Conservation (phyloP, 495 filamentous ascomycete genomes). For the Talaromyces borbonicus region DNA sequence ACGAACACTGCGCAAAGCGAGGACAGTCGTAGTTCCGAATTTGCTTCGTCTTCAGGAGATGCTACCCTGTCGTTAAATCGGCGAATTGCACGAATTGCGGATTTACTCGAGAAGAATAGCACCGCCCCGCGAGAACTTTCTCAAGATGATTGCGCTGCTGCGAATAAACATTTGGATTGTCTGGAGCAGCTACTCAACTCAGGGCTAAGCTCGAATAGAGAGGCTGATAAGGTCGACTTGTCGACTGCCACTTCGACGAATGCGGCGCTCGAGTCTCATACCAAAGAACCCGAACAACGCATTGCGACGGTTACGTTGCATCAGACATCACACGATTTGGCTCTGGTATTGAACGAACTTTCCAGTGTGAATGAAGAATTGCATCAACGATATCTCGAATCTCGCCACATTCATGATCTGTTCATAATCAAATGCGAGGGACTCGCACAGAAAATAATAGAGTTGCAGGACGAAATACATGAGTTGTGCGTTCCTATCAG, state of each 20-base stretch:
- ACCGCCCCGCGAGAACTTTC: slow-evolving; percentile 1
- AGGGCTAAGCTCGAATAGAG: slow-evolving; percentile 12
- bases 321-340: slow-evolving; percentile 9
- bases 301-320: no score
- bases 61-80: neutral
- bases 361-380: slow-evolving; percentile 20
- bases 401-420: slow-evolving; percentile 23
- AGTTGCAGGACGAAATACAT: slow-evolving; percentile 23
- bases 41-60: neutral
- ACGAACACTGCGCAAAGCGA: neutral
- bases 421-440: slow-evolving; percentile 21
- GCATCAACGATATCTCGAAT: slow-evolving; percentile 21
- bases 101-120: slow-evolving; percentile 9
- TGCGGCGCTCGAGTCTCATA: no score
- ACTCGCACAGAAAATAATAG: slow-evolving; percentile 16
- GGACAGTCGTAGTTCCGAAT: neutral
- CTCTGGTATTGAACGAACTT: slow-evolving; percentile 17
- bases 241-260: no score
- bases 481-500: slow-evolving; percentile 21
- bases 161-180: slow-evolving; percentile 22
- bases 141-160: slow-evolving; percentile 12
- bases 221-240: no score
- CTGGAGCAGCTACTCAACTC: slow-evolving; percentile 22
- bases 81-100: slow-evolving; percentile 20
- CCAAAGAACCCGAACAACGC: no score